These are phyloP conservation scores for Mycena leptocephala DNA, from an alignment of 768 basidiomycete species.

Conservation along the genomic window DNA sequence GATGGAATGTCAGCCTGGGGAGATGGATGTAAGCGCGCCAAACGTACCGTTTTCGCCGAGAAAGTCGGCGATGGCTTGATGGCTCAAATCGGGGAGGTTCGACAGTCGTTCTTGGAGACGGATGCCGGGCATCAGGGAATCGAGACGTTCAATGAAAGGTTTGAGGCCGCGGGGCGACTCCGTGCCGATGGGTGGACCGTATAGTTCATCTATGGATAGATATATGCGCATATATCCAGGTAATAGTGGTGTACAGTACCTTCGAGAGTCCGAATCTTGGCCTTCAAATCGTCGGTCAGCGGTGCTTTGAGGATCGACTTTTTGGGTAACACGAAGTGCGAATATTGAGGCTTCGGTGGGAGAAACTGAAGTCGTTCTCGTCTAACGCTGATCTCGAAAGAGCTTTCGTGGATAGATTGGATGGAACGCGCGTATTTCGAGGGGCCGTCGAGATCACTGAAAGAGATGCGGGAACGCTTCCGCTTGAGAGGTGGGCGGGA, in stretches of 20 bases:
- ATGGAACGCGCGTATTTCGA: conserved; percentile 63
- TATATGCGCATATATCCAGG: conserved; percentile 20
- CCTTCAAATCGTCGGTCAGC: conserved; percentile 26
- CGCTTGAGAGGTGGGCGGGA: conserved; percentile 40
- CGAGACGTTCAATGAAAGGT: conserved; percentile 56
- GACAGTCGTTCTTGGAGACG: conserved; percentile 61
- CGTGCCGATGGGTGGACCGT: conserved; percentile 58
- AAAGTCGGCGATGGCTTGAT: conserved; percentile 62
- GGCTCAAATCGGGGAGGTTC: conserved; percentile 46
- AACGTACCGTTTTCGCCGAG: conserved; percentile 55
- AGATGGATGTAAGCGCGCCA: not conserved
- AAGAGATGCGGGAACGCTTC: conserved; percentile 49
- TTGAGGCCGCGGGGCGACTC: conserved; percentile 58
- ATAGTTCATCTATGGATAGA: conserved; percentile 54
- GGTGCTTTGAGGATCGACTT: conserved; percentile 19
- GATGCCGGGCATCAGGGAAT: conserved; percentile 63
- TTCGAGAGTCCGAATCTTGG: conserved; percentile 49
- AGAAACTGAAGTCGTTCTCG: conserved; percentile 51
- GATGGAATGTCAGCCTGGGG: not conserved
- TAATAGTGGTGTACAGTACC: conserved; percentile 40
- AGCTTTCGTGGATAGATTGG: conserved; percentile 59
- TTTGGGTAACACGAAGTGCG: conserved; percentile 24
- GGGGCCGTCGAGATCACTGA: conserved; percentile 61
- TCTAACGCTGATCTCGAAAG: conserved; percentile 61
- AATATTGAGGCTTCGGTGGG: conserved; percentile 22